Conservation (phyloP, 2,329 filamentous ascomycete species). For the Cladophialophora exuberans region DNA sequence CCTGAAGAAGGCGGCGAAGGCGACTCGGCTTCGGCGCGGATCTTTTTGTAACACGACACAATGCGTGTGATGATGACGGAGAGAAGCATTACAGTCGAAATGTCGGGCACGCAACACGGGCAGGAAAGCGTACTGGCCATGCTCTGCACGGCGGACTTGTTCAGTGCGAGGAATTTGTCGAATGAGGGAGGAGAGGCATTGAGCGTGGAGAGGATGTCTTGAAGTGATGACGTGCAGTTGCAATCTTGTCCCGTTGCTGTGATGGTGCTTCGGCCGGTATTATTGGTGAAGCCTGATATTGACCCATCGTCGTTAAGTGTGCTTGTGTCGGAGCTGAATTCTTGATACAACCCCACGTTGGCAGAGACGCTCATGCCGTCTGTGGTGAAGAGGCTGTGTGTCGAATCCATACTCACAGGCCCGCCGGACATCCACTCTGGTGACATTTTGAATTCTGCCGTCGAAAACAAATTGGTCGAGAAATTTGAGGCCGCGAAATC, state of each 20-base stretch:
- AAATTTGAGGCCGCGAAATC: neutral
- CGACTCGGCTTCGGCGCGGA: neutral
- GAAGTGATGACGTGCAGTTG: neutral
- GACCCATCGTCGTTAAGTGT: neutral
- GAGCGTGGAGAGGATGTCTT: slow-evolving; percentile 3
- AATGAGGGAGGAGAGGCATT: neutral
- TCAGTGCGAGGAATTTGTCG: slow-evolving; percentile 6
- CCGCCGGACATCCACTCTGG: slow-evolving; percentile 4
- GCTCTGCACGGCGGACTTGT: neutral
- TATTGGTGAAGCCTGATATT: neutral
- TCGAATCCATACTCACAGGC: no score
- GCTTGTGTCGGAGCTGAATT: slow-evolving; percentile 3
- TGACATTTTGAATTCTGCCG: slow-evolving; percentile 1
- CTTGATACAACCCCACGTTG: neutral
- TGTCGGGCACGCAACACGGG: slow-evolving; percentile 1
- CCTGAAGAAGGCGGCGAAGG: no score
- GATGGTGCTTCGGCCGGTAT: no score
- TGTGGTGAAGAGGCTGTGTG: neutral
- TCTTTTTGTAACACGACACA: slow-evolving; percentile 5
- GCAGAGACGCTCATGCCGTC: neutral
- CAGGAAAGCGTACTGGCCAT: neutral
- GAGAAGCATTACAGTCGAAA: neutral
- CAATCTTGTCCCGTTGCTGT: no score
- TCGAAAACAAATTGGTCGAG: neutral
- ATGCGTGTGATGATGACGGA: slow-evolving; percentile 9